Evolutionary conservation across 2,329 filamentous ascomycete genomes (phyloP), one percentile per base, ranked within the genome.

Genomic region (Microsporum ferrugineum): DNA sequence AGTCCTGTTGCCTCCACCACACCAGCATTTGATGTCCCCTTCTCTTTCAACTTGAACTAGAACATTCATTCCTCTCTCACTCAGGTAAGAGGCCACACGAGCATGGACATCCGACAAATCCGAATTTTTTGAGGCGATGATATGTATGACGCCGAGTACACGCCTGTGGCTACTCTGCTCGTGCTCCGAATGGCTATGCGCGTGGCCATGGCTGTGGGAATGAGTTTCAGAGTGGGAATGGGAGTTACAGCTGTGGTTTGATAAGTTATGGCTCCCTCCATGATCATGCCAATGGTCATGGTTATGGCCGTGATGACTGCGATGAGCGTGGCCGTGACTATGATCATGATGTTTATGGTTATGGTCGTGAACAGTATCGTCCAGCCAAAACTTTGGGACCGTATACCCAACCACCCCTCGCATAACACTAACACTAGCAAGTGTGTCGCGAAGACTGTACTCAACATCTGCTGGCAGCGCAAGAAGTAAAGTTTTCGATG

Each of bases 331-430:
- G n/a, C 34, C 34, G 51, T 73, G 71, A 10, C 23, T 17, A 61
- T 72, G 67, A n/a, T 73, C 67, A 17, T 66, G 59, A 63, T 75
- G 71, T 12, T 65, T 60, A 62, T 74, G 71, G 38, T 65, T 61
- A 64, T 72, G 66, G 58, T 67, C 63, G 58, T 72, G 65, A 33
- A 68, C 62, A 34, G 77, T 78, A 65, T 95, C 91, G 67, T 95
- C 89, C 12, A 94, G 78, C 94, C 94, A 99, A 70, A 97, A 96
- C 68, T 91, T 88, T 5, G 92, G 91, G 0, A 88, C 89, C 0
- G 88, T 82, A 69, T 96, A 97, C 59, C 88, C 86, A 0, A 88
- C 86, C 0, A 99, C 92, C 0, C 92, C 94, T 36, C 88, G 82
- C 63, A 97, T 79, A 57, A 87, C 87, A 56, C 86, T 85, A 6